Base-by-base conservation (phyloP, 805 yeast genomes). In the Starmerella potacharoeniae region DNA sequence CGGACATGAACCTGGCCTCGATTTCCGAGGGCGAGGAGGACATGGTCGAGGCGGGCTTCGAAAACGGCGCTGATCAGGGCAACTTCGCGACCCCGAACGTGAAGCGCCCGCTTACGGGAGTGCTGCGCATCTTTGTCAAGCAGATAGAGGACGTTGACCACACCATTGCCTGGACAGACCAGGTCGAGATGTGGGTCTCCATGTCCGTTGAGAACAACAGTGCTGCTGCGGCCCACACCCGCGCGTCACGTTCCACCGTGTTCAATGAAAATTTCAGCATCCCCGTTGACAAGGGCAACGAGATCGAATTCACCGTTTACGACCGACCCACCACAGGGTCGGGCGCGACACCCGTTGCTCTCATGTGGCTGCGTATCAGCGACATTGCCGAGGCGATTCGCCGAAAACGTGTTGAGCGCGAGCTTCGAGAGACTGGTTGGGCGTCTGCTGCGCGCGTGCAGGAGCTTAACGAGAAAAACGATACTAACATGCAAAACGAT, bases 381-480 rank as follows among this genome's bases (percentile, higher is more conserved):
- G 99, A 93, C 69, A 79, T 93, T 44, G 89, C 95, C 0, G 99
- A 93, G 72, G 97, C 93, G 62, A 78, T 91, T 54, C 86, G 99
- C 70, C 85, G 93, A 64, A 88, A 87, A 64, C 90, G 86, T 28
- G 86, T 81, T 8, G 82, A 80, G 63, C 86, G 59, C 37, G 64
- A 60, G 46, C 50, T 59, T 36, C 46, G 54, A 45, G 55, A 55
- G 17, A 78, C 82, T 49, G 96, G 93, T 48, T 93, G 97, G 98
- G 85, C 87, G 7, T 78, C 87, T 57, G 97, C 96, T 0, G 66
- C 64, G 31, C 85, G 0, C 76, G 77, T 58, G 33, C 61, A 68
- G 80, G 57, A 61, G 30, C 61, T 46, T 31, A 46, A 46, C 35
- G 37, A 30, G 28, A 28, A 35, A 7, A 17, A 29, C 33, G 47